These are phyloP conservation scores for Polyplosphaeria fusca DNA, from an alignment of 495 filamentous ascomycete genomes.

Conservation along the genomic window DNA sequence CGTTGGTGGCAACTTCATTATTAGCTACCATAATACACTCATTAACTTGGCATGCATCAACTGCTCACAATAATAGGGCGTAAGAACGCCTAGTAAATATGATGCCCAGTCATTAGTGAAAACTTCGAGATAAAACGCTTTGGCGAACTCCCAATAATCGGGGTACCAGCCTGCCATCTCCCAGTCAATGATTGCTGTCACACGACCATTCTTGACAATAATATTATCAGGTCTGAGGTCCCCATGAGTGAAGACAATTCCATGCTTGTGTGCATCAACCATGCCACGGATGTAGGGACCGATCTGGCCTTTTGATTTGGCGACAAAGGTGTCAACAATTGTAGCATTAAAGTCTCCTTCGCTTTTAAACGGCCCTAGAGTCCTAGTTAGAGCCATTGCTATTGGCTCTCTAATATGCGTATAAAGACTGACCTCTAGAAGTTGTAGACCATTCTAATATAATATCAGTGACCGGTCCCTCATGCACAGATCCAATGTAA, in stretches of 20 bases:
- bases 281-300: conserved; percentile 8
- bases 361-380: conserved; percentile 17
- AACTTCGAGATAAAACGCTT: conserved; percentile 7
- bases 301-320: conserved; percentile 12
- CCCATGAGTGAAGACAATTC: conserved; percentile 28
- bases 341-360: conserved; percentile 22
- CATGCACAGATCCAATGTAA: conserved; percentile 12
- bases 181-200: conserved; percentile 29
- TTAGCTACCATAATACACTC: conserved; percentile 10
- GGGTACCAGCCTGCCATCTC: conserved; percentile 31
- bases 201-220: conserved; percentile 15
- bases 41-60: conserved; percentile 8
- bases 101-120: conserved; percentile 5
- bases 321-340: conserved; percentile 14
- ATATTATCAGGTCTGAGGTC: conserved; percentile 25
- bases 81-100: conserved; percentile 1
- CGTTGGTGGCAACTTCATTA: too few species aligned
- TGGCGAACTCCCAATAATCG: conserved; percentile 32
- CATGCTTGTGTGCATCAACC: conserved; percentile 5
- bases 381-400: background rate
- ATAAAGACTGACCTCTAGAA: conserved; percentile 5
- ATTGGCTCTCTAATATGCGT: background rate
- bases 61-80: conserved; percentile 5
- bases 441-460: conserved; percentile 18
- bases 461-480: conserved; percentile 4